Conservation (phyloP, 805 yeast species). For the Hemisphaericaspora nanyangensis region DNA sequence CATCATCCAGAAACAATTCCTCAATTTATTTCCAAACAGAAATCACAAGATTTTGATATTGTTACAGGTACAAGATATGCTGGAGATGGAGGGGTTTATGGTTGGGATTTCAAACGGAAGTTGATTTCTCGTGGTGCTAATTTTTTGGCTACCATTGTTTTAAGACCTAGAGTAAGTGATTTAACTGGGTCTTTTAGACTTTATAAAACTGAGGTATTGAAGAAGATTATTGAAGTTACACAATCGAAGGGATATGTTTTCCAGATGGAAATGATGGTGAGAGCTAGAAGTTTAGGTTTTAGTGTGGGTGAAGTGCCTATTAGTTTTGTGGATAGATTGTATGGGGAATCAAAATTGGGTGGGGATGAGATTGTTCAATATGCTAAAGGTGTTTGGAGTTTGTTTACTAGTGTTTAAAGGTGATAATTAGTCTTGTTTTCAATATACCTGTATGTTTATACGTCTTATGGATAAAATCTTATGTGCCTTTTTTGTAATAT, state of each 20-base stretch:
- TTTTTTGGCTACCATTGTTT: slow-evolving; percentile 66
- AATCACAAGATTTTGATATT: slow-evolving; percentile 47
- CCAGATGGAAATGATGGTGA: slow-evolving; percentile 87
- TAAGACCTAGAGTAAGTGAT: slow-evolving; percentile 70
- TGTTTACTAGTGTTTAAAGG: slow-evolving; percentile 62
- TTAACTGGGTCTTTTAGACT: slow-evolving; percentile 75
- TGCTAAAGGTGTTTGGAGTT: slow-evolving; percentile 70
- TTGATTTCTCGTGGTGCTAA: slow-evolving; percentile 78
- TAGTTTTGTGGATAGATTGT: slow-evolving; percentile 71
- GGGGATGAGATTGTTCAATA: slow-evolving; percentile 79
- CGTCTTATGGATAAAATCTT: too few species aligned
- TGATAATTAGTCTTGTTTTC: too few species aligned
- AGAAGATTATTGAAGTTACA: slow-evolving; percentile 62
- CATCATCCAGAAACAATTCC: slow-evolving; percentile 83
- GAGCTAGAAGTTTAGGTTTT: slow-evolving; percentile 72
- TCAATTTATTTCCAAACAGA: slow-evolving; percentile 63
- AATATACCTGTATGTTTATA: too few species aligned
- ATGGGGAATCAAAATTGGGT: slow-evolving; percentile 76
- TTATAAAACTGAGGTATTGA: slow-evolving; percentile 66
- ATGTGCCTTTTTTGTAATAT: too few species aligned
- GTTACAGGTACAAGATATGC: slow-evolving; percentile 66
- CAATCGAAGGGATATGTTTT: slow-evolving; percentile 76
- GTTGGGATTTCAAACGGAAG: slow-evolving; percentile 80
- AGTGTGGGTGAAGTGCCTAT: slow-evolving; percentile 77
- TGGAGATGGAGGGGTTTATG: slow-evolving; percentile 79